phyloP scores from a whole-genome alignment of 2,329 filamentous ascomycete genomes.

The Camillea tinctor region DNA sequence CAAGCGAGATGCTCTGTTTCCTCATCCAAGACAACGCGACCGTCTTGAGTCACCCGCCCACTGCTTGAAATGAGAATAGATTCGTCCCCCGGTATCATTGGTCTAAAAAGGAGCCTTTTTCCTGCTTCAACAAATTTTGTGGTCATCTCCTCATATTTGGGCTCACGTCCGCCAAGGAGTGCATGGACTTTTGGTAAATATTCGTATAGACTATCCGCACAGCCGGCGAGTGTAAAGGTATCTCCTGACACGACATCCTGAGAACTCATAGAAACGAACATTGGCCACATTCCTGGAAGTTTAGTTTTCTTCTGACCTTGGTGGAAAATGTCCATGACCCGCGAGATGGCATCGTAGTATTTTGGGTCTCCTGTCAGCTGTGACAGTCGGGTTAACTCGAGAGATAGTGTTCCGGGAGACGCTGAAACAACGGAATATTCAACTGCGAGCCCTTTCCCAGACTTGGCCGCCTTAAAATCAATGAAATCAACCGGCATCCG shows the following conservation, averaged over 20 bases:
- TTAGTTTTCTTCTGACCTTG: slow-evolving; percentile 62
- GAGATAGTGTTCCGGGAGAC: slow-evolving; percentile 61
- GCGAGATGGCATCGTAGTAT: slow-evolving; percentile 70
- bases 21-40: slow-evolving; percentile 28
- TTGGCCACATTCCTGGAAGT: slow-evolving; percentile 73
- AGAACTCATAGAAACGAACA: slow-evolving; percentile 58
- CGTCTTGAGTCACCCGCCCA: slow-evolving; percentile 33
- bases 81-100: slow-evolving; percentile 56
- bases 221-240: slow-evolving; percentile 37
- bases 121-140: slow-evolving; percentile 53
- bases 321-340: slow-evolving; percentile 66
- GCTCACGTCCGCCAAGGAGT: slow-evolving; percentile 58
- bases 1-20: slow-evolving; percentile 63
- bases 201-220: slow-evolving; percentile 47
- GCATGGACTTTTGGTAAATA: slow-evolving; percentile 64
- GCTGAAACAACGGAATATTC: slow-evolving; percentile 43
- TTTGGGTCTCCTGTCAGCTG: slow-evolving; percentile 71
- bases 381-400: slow-evolving; percentile 72
- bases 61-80: slow-evolving; percentile 65
- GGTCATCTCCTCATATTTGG: slow-evolving; percentile 39
- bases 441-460: slow-evolving; percentile 32
- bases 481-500: slow-evolving; percentile 48
- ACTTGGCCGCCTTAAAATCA: slow-evolving; percentile 41
- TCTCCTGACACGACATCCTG: slow-evolving; percentile 39
- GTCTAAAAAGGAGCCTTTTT: slow-evolving; percentile 64